Base-by-base conservation (phyloP, 2,329 filamentous ascomycete species). In the Trichophyton equinum region DNA sequence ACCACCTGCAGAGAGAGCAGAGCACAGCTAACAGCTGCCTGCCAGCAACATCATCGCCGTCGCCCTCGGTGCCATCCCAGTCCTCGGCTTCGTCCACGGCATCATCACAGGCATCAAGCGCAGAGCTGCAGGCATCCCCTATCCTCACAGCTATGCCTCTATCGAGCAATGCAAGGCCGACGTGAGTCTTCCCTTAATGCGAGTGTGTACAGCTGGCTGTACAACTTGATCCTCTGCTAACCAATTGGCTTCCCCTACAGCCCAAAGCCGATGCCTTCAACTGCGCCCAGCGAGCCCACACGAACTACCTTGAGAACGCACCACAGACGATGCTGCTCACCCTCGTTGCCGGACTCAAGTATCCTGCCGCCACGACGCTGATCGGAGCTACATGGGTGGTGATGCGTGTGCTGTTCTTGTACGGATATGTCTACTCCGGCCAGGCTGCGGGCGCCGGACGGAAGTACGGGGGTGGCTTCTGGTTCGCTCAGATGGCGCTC, bases 231-330 rank as follows among this genome's bases (percentile, higher is more conserved):
- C 36, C 25, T 33, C 25, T 7, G 30, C 15, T 30, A n/a, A 33
- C 36, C 6, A 44, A 18, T 38, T 38, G 33, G 11, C 33, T 7
- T 13, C 30, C 11, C 4, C n/a, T 30, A 44, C 64, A 76, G 74
- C 65, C 71, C 63, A 72, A 71, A 56, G 76, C 77, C 33, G 71
- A 79, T 62, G 68, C 76, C 61, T 79, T 79, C 71, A 79, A 79
- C 68, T 78, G 77, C 73, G 81, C 80, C 25, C 80, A 83, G 66
- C 76, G 81, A 65, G 77, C 80, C 18, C 81, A 83, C 74, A 75
- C 76, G 68, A 85, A 85, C 72, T 83, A 79, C 72, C 72, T 81
- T 65, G 83, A 86, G 73, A 82, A 84, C 70, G 76, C 81, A 63
- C 67, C 78, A 1, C 75, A 77, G 60, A 77, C 78, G 3, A 75